Conservation (phyloP, 257 asterid species). For the Ilex asprella region DNA sequence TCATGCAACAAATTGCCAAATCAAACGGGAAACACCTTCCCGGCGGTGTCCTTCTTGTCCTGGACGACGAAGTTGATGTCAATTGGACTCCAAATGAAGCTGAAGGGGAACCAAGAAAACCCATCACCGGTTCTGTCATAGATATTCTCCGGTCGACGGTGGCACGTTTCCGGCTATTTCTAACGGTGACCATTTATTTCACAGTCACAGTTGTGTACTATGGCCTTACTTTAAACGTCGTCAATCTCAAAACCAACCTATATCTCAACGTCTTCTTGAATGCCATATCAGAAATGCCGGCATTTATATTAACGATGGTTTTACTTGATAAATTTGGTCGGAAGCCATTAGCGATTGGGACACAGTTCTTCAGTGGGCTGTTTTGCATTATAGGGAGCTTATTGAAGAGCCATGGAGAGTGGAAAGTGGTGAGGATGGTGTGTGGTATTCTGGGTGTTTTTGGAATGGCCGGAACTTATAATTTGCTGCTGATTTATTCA, state of each 20-base stretch:
- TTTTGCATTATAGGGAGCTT: not conserved
- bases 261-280: not conserved
- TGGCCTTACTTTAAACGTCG: not conserved
- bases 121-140: not conserved
- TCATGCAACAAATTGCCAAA: not conserved
- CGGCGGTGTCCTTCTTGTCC: not conserved
- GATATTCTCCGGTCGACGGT: not conserved
- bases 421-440: not conserved
- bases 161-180: not conserved
- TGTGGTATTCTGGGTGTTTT: not conserved
- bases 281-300: not conserved
- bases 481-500: not conserved
- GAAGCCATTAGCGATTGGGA: slow-evolving; percentile 1
- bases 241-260: not conserved
- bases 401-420: not conserved
- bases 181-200: not conserved
- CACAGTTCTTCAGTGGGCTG: not conserved
- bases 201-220: not conserved
- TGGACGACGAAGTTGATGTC: not conserved
- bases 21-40: not conserved
- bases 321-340: not conserved
- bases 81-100: not conserved
- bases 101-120: not conserved
- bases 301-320: not conserved
- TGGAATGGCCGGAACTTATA: not conserved